Conservation (phyloP, 768 basidiomycete species). For the Tylopilus rubrobrunneus region DNA sequence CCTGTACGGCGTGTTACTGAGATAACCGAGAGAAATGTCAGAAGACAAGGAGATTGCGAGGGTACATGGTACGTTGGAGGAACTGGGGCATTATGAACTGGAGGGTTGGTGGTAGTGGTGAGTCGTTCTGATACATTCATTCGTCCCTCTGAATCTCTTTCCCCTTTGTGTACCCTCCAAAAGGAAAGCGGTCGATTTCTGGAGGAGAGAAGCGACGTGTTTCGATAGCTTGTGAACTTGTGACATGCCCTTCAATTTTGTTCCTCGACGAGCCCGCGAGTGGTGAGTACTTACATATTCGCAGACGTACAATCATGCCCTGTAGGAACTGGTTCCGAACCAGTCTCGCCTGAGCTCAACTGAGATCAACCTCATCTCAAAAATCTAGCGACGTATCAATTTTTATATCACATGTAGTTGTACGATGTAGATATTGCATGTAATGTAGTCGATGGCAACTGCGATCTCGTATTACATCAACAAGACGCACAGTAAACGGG, state of each 20-base stretch:
- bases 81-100: conserved; percentile 89
- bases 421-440: too few relatives aligned
- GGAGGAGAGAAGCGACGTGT: conserved; percentile 98
- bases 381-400: too few relatives aligned
- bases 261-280: conserved; percentile 98
- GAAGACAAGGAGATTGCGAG: conserved; percentile 91
- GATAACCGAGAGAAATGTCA: conserved; percentile 94
- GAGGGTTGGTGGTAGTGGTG: conserved; percentile 84
- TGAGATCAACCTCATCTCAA: too few relatives aligned
- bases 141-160: neutral
- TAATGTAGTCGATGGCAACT: too few relatives aligned
- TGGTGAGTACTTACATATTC: conserved; percentile 44
- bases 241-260: conserved; percentile 92
- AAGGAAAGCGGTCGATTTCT: conserved; percentile 85
- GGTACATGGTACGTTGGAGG: conserved; percentile 94
- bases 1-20: conserved; percentile 84
- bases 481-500: too few relatives aligned
- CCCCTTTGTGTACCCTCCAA: neutral
- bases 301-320: neutral
- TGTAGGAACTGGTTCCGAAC: too few relatives aligned
- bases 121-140: conserved; percentile 19
- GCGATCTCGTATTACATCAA: too few relatives aligned
- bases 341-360: too few relatives aligned
- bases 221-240: conserved; percentile 96
- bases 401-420: too few relatives aligned